Conservation (phyloP, 2,329 filamentous ascomycete genomes). For the Calonectria montana region DNA sequence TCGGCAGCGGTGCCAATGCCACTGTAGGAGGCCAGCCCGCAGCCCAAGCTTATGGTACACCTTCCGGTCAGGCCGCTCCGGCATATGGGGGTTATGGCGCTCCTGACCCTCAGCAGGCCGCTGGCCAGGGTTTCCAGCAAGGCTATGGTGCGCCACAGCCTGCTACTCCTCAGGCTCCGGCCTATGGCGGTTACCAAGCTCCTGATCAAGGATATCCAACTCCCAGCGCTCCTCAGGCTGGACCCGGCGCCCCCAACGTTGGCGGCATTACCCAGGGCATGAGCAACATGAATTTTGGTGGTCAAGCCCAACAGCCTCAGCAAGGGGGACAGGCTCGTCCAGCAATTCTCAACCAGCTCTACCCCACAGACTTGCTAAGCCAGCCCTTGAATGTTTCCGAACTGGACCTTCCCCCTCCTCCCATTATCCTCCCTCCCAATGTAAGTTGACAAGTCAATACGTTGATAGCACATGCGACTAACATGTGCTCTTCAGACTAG, state of each 20-base stretch:
- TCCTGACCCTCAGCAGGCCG: constrained; percentile 56
- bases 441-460: constrained; percentile 65
- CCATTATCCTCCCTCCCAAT: constrained; percentile 90
- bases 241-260: constrained; percentile 60
- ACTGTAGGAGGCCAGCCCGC: constrained; percentile 59
- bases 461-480: constrained; percentile 44
- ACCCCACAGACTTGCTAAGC: constrained; percentile 89
- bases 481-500: constrained; percentile 71
- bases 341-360: constrained; percentile 83
- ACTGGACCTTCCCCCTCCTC: constrained; percentile 89
- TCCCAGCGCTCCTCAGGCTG: constrained; percentile 52
- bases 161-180: constrained; percentile 46
- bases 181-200: constrained; percentile 72
- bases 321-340: constrained; percentile 53
- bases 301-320: constrained; percentile 53
- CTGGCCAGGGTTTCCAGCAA: constrained; percentile 56
- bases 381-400: constrained; percentile 96
- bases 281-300: constrained; percentile 83
- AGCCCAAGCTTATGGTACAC: constrained; percentile 59
- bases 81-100: constrained; percentile 72
- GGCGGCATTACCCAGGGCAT: constrained; percentile 86
- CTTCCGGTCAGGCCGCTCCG: constrained; percentile 55
- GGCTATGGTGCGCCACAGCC: constrained; percentile 58
- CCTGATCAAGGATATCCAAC: constrained; percentile 74
- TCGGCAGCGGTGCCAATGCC: constrained; percentile 88